Conservation (phyloP, 2,329 filamentous ascomycete genomes). For the Pestalotiopsis sp. region DNA sequence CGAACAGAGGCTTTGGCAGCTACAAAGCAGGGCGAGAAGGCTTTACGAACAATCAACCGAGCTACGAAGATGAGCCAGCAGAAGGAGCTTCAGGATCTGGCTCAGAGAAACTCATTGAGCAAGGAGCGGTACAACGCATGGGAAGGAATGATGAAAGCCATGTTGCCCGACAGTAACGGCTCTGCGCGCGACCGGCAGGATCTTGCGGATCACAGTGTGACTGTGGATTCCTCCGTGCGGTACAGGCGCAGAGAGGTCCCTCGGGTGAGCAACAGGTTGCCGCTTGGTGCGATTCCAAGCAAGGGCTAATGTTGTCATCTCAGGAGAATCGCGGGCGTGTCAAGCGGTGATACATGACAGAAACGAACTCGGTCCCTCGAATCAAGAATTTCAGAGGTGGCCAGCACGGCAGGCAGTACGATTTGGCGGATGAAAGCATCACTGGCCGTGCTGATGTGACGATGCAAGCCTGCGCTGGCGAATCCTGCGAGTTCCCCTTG, state of each 20-base stretch:
- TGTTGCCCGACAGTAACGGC: conserved; percentile 43
- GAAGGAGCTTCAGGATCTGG: conserved; percentile 61
- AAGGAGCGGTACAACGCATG: conserved; percentile 61
- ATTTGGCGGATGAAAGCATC: neutral
- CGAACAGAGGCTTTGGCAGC: conserved; percentile 61
- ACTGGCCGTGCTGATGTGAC: too few species aligned
- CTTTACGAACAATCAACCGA: conserved; percentile 59
- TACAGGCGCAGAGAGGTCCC: conserved; percentile 57
- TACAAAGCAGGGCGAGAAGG: conserved; percentile 64
- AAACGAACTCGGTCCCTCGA: neutral
- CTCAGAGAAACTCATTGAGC: conserved; percentile 52
- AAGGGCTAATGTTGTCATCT: conserved; percentile 17
- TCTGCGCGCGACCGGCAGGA: conserved; percentile 43
- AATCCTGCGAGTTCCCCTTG: too few species aligned
- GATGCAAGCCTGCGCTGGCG: too few species aligned
- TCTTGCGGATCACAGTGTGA: conserved; percentile 65
- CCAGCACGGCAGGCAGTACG: neutral
- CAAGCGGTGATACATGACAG: neutral
- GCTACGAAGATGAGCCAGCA: conserved; percentile 66
- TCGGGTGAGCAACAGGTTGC: conserved; percentile 44
- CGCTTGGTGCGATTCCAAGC: conserved; percentile 24
- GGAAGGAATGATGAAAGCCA: conserved; percentile 62
- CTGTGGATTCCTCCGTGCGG: conserved; percentile 59
- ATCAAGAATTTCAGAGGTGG: neutral
- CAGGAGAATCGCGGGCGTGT: conserved; percentile 2